Evolutionary conservation across 1,284 basidiomycete species (phyloP), one percentile per base, ranked within the genome.

Genomic region (Malassezia restricta): DNA sequence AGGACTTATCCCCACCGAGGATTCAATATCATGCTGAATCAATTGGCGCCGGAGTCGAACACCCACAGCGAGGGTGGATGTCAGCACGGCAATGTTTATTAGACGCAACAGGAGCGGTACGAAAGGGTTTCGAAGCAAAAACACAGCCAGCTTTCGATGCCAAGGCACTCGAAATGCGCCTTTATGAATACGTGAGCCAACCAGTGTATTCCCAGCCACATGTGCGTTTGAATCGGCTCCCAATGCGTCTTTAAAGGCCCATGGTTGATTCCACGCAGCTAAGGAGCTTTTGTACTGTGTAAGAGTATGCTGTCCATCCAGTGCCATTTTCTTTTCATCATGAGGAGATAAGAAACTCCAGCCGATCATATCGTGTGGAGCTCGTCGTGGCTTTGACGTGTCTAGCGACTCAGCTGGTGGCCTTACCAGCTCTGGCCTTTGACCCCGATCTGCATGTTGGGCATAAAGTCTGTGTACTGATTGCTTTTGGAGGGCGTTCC

Each of bases 81-180:
- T 80, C 3, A 85, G 89, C 63, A 91, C 84, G 3, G 81, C 78
- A 52, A 92, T 82, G 67, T 91, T 91, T 73, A 85, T 79, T 57
- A 86, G 78, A 52, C 88, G 84, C 71, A 89, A 87, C 33, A 91
- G 77, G 81, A 92, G 61, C 50, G 61, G 66, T 20, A 68, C 64
- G 32, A 63, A 62, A 74, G 76, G 46, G 42, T 61, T 75, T 71
- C 69, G 47, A 62, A 73, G 51, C 41, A 68, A 57, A 49, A 66
- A 74, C 20, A 9, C 20, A 9, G 17, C 39, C 9, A 15, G 9
- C 17, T 40, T 40, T 6, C 17, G 39, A 15, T 35, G 33, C 33
- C 33, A 35, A 11, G 33, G 15, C 54, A 32, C 49, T 24, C 42
- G 43, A 28, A 12, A 41, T 38, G 20, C 38, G 14, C 37, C 11